Conservation (phyloP, 2,329 filamentous ascomycete species). For the Sporothrix brunneoviolacea region DNA sequence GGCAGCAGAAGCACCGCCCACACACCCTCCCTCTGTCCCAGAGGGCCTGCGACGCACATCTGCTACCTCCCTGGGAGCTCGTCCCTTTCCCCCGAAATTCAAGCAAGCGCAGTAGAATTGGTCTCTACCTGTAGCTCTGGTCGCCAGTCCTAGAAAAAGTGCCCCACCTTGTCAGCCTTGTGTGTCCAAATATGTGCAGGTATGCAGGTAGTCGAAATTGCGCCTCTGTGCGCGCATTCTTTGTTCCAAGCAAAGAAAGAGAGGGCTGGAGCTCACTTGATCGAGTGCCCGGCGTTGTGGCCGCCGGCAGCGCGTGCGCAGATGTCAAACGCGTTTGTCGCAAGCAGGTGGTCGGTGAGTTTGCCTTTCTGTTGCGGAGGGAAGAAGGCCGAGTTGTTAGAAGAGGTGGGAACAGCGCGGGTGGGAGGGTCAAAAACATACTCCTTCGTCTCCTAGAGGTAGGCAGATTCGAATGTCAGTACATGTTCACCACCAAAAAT, state of each 20-base stretch:
- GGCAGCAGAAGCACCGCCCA: constrained; percentile 1
- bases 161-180: constrained; percentile 8
- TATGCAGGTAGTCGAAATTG: too few species aligned
- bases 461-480: not conserved
- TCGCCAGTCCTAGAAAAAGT: constrained; percentile 12
- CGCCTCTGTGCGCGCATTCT: too few species aligned
- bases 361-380: constrained; percentile 23
- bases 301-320: constrained; percentile 54
- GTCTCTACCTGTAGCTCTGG: constrained; percentile 19
- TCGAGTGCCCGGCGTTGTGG: constrained; percentile 53
- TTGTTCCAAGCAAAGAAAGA: too few species aligned
- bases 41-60: not conserved
- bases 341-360: constrained; percentile 19
- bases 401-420: not conserved
- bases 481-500: too few species aligned
- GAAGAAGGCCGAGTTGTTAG: not conserved
- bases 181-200: too few species aligned
- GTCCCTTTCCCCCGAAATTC: too few species aligned
- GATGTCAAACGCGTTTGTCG: constrained; percentile 25
- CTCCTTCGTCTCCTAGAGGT: constrained; percentile 15
- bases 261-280: constrained; percentile 16
- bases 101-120: not conserved
- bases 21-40: not conserved
- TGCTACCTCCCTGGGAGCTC: not conserved
- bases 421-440: not conserved